Evolutionary conservation across 129 eudicot species (phyloP).

Genomic region (Ambrosia trifida): DNA sequence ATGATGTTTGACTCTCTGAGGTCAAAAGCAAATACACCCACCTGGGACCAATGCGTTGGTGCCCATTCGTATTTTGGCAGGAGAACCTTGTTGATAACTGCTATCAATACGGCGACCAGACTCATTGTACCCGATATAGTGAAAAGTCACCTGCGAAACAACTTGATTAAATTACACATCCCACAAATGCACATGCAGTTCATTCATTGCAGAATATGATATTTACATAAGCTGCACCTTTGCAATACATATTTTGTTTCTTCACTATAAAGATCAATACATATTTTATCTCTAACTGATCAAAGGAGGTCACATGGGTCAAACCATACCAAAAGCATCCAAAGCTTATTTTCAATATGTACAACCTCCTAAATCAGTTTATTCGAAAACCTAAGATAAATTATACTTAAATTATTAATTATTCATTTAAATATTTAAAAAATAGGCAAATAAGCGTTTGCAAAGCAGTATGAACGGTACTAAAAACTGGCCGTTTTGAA

Average conservation of each 20-base stretch:
- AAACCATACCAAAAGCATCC: not conserved
- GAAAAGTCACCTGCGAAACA: constrained; percentile 71
- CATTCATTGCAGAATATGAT: not conserved
- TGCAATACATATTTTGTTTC: not conserved
- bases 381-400: not conserved
- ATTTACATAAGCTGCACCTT: constrained; percentile 3
- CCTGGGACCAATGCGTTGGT: constrained; percentile 97
- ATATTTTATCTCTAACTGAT: too few relatives aligned
- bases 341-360: not conserved
- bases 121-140: constrained; percentile 93
- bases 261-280: not conserved
- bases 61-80: constrained; percentile 93
- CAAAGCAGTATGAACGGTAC: not conserved
- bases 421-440: not conserved
- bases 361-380: not conserved
- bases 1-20: not conserved
- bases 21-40: constrained; percentile 25
- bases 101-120: constrained; percentile 99
- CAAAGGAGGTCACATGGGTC: not conserved
- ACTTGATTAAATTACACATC: not conserved
- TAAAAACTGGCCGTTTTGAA: not conserved
- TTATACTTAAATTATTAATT: not conserved
- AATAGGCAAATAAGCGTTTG: not conserved
- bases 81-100: constrained; percentile 88
- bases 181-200: constrained; percentile 12